These are phyloP conservation scores for Pseudogymnoascus sp. DNA, from an alignment of 2,329 filamentous ascomycete species.

Conservation along the genomic window DNA sequence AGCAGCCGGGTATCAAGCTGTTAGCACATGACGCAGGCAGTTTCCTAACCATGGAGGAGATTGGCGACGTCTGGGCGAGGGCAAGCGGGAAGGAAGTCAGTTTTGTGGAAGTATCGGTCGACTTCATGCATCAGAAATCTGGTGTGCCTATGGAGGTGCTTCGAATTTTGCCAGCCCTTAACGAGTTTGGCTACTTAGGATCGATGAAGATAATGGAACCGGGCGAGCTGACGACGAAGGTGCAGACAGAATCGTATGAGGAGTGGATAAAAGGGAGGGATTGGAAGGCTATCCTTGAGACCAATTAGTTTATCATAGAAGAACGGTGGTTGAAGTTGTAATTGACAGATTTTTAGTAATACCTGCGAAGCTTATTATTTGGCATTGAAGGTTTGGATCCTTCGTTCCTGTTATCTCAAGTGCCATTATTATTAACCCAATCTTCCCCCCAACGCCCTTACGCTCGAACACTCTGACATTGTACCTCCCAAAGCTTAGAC, in stretches of 20 bases:
- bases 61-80: slow-evolving; percentile 29
- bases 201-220: slow-evolving; percentile 34
- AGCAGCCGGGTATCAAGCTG: slow-evolving; percentile 33
- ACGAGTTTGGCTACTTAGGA: slow-evolving; percentile 35
- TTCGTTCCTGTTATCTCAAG: background rate
- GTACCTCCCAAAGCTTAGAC: too few relatives aligned
- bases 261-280: slow-evolving; percentile 21
- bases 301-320: background rate
- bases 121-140: slow-evolving; percentile 30
- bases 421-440: too few relatives aligned
- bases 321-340: background rate
- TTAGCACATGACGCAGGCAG: slow-evolving; percentile 34
- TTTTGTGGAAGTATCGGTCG: slow-evolving; percentile 23
- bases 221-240: slow-evolving; percentile 29
- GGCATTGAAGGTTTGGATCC: background rate
- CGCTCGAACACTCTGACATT: too few relatives aligned
- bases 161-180: slow-evolving; percentile 28
- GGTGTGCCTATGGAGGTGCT: slow-evolving; percentile 32
- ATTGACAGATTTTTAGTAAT: background rate
- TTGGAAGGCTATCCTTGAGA: slow-evolving; percentile 3
- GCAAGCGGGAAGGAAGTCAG: slow-evolving; percentile 31
- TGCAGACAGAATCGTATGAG: slow-evolving; percentile 25
- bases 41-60: slow-evolving; percentile 28
- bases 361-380: slow-evolving; percentile 10
- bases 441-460: too few relatives aligned